Percentiles rank a stretch among this genome's conserved stretches.
phyloP scores from a whole-genome alignment of 148 eudicot genomes.

The Tetragonia tetragonoides region DNA sequence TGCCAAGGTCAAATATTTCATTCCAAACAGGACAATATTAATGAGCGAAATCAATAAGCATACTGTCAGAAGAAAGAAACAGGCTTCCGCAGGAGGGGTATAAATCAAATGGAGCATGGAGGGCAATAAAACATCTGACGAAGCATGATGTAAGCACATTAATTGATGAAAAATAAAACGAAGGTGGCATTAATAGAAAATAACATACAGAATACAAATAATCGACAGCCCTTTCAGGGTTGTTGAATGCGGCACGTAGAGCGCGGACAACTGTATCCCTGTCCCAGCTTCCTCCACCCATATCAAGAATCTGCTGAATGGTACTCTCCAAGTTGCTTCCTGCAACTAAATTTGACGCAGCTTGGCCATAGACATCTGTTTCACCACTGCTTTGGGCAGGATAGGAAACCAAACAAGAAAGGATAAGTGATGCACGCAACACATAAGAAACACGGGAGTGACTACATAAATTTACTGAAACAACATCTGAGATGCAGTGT shows the following conservation, averaged over 20 bases:
- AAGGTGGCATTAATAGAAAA: neutral
- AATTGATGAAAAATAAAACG: constrained; percentile 4
- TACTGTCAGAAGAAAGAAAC: neutral
- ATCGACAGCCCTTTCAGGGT: constrained; percentile 95
- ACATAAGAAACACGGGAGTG: neutral
- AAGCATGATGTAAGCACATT: neutral
- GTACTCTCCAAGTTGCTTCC: constrained; percentile 65
- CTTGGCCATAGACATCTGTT: constrained; percentile 69
- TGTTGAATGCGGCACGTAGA: constrained; percentile 81
- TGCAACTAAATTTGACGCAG: constrained; percentile 84
- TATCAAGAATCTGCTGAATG: constrained; percentile 79
- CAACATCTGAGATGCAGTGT: neutral
- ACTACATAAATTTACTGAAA: neutral
- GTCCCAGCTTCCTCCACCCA: constrained; percentile 97
- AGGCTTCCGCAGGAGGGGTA: neutral
- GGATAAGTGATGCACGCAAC: neutral
- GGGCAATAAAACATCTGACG: neutral
- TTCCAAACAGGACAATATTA: neutral
- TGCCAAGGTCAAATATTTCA: neutral
- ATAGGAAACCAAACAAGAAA: constrained; percentile 4
- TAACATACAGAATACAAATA: constrained; percentile 73
- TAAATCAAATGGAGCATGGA: neutral
- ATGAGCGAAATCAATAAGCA: neutral
- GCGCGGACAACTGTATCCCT: constrained; percentile 83
- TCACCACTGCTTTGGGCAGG: constrained; percentile 33